A percentile compares a stretch with the other conserved stretches of the same genome.
Evolutionary conservation across 352 stramenopile species (phyloP).

Genomic region (Achlya hypogyna): DNA sequence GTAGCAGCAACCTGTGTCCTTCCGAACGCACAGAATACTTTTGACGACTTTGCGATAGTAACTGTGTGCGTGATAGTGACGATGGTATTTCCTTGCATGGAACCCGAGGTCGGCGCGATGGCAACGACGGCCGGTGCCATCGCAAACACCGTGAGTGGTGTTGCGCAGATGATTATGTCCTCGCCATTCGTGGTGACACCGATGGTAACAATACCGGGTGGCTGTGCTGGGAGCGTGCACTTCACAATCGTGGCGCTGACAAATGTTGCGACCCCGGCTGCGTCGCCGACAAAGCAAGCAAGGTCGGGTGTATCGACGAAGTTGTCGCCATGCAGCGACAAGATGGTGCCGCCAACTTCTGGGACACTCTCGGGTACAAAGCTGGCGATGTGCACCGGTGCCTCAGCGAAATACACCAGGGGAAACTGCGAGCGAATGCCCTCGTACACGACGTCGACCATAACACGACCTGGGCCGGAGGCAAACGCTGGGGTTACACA

Average conservation of each 20-base stretch:
- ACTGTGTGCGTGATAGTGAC: slow-evolving; percentile 25
- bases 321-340: slow-evolving; percentile 28
- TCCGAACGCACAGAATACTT: no score
- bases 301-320: slow-evolving; percentile 28
- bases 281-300: slow-evolving; percentile 23
- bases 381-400: slow-evolving; percentile 17
- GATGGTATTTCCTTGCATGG: slow-evolving; percentile 27
- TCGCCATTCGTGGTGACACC: slow-evolving; percentile 34
- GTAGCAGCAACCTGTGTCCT: no score
- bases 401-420: slow-evolving; percentile 5
- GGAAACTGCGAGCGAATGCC: background rate
- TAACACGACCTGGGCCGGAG: background rate
- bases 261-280: slow-evolving; percentile 6
- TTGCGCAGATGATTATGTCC: slow-evolving; percentile 28
- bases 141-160: slow-evolving; percentile 2
- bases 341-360: slow-evolving; percentile 17
- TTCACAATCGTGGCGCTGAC: slow-evolving; percentile 17
- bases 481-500: slow-evolving; percentile 24
- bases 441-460: background rate
- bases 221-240: slow-evolving; percentile 8
- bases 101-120: slow-evolving; percentile 25
- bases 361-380: slow-evolving; percentile 26
- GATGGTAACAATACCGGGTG: background rate
- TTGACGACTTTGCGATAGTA: no score
- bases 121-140: slow-evolving; percentile 22